Base-by-base conservation (phyloP, 2,329 filamentous ascomycete genomes). In the Eutypella sp. region DNA sequence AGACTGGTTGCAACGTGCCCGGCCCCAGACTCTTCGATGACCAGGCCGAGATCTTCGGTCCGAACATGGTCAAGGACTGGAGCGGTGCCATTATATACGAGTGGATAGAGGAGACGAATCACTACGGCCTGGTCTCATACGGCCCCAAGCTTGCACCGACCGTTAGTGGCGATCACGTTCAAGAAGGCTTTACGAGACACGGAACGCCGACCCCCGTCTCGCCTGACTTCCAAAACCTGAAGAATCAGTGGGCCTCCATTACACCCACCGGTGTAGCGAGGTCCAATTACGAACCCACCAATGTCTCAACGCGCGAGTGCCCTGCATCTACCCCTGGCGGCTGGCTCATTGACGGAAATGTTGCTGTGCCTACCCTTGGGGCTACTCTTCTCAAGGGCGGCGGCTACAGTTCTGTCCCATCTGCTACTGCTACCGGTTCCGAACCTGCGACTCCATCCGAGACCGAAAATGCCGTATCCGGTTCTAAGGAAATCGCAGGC, bases 71-170 rank as follows among this genome's bases (percentile, higher is more conserved):
- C 5, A 72, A 74, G 47, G 76, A 76, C 57, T 82, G 68, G 81
- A 90, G 86, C 42, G 89, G 89, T 45, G 76, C 87, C 44, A 90
- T 95, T 51, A 75, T 95, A 54, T 95, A 95, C 67, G 89, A 95
- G 63, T 95, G 89, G 89, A 89, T 95, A 51, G 71, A 92, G 62
- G 89, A 95, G 66, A 72, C 78, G 42, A 95, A 95, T 66, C 67
- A 88, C 58, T 95, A 95, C 65, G 89, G 89, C 33, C 73, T 95
- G 29, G 78, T 95, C 56, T 82, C 76, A 18, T 95, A 95, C 62
- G 87, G 85, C 1, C 69, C 78, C 3, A 66, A 72, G n/a, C 75
- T 74, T 10, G 73, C 74, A 19, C 65, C 74, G 8, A 71, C 72
- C 6, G 70, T 66, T n/a, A 72, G 74, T 1, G 78, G 76, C n/a